These are phyloP conservation scores for Hortaea werneckii DNA, from an alignment of 2,329 filamentous ascomycete genomes.

Conservation along the genomic window DNA sequence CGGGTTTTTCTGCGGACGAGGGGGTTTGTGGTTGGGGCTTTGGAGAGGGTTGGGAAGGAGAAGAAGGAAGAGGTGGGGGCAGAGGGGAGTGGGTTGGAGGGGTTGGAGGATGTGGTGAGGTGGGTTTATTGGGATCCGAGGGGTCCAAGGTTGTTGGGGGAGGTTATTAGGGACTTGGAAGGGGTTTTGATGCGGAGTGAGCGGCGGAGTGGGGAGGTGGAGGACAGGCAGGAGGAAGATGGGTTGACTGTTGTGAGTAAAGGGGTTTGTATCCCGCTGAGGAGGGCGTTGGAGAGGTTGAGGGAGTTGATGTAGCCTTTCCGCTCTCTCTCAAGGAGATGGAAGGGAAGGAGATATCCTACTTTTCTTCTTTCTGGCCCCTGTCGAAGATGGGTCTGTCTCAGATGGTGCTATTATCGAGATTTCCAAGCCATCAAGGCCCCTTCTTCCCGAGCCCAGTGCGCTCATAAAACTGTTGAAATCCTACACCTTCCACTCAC, in stretches of 20 bases:
- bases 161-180: slow-evolving; percentile 34
- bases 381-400: too few relatives aligned
- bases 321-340: too few relatives aligned
- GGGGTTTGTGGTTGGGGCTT: slow-evolving; percentile 19
- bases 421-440: too few relatives aligned
- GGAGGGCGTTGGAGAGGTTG: slow-evolving; percentile 29
- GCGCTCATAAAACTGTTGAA: too few relatives aligned
- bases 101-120: slow-evolving; percentile 41
- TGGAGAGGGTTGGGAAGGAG: slow-evolving; percentile 30
- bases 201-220: neutral
- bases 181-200: slow-evolving; percentile 33
- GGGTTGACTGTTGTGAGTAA: slow-evolving; percentile 38
- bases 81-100: slow-evolving; percentile 20
- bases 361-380: too few relatives aligned
- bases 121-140: slow-evolving; percentile 39
- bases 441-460: too few relatives aligned
- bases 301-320: slow-evolving; percentile 14
- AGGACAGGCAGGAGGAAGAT: slow-evolving; percentile 26
- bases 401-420: too few relatives aligned
- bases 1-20: slow-evolving; percentile 16
- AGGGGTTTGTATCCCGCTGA: slow-evolving; percentile 31
- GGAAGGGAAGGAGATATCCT: too few relatives aligned
- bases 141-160: slow-evolving; percentile 31
- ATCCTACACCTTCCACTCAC: too few relatives aligned
- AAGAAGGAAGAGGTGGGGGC: slow-evolving; percentile 2